Evolutionary conservation across 768 basidiomycete species (phyloP).

Genomic region (Russula sp.): DNA sequence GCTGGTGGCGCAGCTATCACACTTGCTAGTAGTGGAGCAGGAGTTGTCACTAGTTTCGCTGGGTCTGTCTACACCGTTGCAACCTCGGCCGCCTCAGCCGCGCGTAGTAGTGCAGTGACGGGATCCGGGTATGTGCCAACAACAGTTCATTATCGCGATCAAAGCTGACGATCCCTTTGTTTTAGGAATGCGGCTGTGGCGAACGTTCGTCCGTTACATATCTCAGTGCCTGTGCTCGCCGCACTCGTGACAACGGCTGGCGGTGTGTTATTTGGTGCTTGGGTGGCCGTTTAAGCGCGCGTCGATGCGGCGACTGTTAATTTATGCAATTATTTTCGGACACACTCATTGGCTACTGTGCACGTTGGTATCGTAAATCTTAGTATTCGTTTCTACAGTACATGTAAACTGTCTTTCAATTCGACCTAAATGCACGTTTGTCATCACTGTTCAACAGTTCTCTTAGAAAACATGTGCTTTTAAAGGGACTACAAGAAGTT

Average conservation of each 20-base stretch:
- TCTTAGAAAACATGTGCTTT: too few relatives aligned
- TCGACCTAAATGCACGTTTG: too few relatives aligned
- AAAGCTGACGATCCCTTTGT: background rate
- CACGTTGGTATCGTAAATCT: background rate
- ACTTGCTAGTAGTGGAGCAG: conserved; percentile 26
- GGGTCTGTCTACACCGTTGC: conserved; percentile 29
- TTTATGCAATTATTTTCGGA: background rate
- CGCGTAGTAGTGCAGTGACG: conserved; percentile 1
- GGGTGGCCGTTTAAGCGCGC: conserved; percentile 17
- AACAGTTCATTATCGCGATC: too few relatives aligned
- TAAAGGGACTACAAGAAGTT: too few relatives aligned
- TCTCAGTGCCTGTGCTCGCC: conserved; percentile 14
- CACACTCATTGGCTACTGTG: background rate
- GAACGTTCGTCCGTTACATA: conserved; percentile 3
- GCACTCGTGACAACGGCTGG: conserved; percentile 24
- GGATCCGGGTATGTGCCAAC: conserved; percentile 2
- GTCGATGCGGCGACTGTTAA: background rate
- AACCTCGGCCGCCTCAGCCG: conserved; percentile 16
- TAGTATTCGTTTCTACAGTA: too few relatives aligned
- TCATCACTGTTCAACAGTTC: too few relatives aligned
- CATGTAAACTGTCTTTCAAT: too few relatives aligned
- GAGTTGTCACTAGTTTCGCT: conserved; percentile 26
- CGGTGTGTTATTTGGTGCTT: conserved; percentile 27
- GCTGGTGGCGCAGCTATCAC: conserved; percentile 28
- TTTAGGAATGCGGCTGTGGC: conserved; percentile 12